Base-by-base conservation (phyloP, 257 asterid genomes). In the Mitragyna speciosa region DNA sequence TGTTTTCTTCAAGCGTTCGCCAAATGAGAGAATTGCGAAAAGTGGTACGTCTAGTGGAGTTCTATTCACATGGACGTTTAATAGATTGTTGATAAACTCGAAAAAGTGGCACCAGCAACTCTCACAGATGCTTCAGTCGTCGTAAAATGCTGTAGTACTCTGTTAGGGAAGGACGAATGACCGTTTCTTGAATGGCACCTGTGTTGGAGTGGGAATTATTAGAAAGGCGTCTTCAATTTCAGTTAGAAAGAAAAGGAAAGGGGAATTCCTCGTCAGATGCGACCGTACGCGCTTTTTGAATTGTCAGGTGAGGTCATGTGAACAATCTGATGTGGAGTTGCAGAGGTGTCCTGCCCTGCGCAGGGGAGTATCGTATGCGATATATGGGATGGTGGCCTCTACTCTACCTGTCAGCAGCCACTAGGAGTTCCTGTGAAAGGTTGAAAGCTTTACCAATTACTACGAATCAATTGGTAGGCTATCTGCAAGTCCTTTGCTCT, bases 251-350 rank as follows among this genome's bases (percentile, higher is more conserved):
- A 20, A 8, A 65, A 41, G 36, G 28, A 26, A 56, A 70, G 63
- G 63, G 66, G 61, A 69, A 68, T 67, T 73, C 41, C 14, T 17
- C 31, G 82, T 72, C 79, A 83, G 84, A n/a, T n/a, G n/a, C n/a
- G n/a, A 63, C 66, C 12, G 81, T 36, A 33, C 36, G 52, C 11
- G 30, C 65, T 47, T 54, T 77, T 76, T 73, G 80, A 51, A 41
- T 41, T 88, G 91, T 87, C 94, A 87, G 93, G 59, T 88, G 79
- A 80, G 69, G 36, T 80, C 92, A 89, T 87, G 95, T 89, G 97
- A 87, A 77, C 70, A 78, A 81, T 84, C 95, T 87, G 89, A 79
- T 78, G 81, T 51, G 78, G n/a, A 28, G 45, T 14, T 68, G 14
- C 72, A 36, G 72, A 82, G 41, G 61, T 45, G 70, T 9, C 65